Evolutionary conservation across 371 early-diverging fungal genomes (phyloP), one percentile per base, ranked within the genome.

Genomic region (Catenaria anguillulae): DNA sequence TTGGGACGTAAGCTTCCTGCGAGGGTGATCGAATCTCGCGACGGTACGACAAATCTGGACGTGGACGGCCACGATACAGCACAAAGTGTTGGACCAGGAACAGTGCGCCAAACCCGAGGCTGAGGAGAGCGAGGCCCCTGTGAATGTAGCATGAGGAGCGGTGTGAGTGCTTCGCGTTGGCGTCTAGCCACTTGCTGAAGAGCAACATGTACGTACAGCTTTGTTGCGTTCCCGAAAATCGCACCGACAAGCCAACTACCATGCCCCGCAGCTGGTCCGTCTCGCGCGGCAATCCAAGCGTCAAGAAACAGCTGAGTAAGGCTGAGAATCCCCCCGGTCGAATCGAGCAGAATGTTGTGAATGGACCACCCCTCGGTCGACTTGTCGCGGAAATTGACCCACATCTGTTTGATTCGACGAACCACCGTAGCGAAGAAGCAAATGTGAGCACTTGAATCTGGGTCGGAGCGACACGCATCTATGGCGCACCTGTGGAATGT

Each of bases 341-440:
- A 83, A 68, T 96, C 97, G 61, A 94, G 72, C 17, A 96, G 65
- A 60, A 92, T 90, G 64, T 91, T 94, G 60, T 84, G 80, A 40
- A 93, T 90, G 58, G 86, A 85, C 95, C 95, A 96, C 0, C 97
- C 97, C 5, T 77, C 76, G 0, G 97, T 96, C 2, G 91, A 90
- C 69, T 86, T 76, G 24, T 86, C 75, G 33, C 65, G 58, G 63
- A 71, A 86, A 62, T 96, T 94, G 56, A 90, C 62, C 71, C 78
- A 87, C 1, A 75, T 86, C 77, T 81, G 67, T 54, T 54, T 8
- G 26, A 12, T 29, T 5, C 12, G 54, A 54, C 10, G 54, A 8
- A 12, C 8, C 37, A 8, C 8, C 13, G 37, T 4, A 37, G 37
- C 4, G 37, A 37, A 37, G 8, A 37, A 4, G n/a, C n/a, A 37